A percentile compares a stretch with the other conserved stretches of the same genome.
Conservation (phyloP, 208 protist genomes). For the Acanthamoeba castellanii region DNA sequence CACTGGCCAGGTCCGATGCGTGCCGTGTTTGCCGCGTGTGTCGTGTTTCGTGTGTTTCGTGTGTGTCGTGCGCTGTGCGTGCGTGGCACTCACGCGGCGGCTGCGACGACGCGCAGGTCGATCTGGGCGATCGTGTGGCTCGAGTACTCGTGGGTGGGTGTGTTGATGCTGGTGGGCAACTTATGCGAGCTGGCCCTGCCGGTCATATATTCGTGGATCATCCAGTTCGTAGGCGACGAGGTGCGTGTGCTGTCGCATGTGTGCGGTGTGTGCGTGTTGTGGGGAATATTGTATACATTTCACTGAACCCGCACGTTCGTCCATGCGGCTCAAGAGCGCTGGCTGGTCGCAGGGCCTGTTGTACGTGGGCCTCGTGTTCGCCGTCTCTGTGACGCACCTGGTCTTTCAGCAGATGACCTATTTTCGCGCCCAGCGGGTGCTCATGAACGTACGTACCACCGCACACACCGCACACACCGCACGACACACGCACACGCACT, state of each 20-base stretch:
- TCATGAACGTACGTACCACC: not conserved
- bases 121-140: slow-evolving; percentile 14
- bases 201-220: not conserved
- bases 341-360: not conserved
- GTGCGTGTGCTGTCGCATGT: not conserved
- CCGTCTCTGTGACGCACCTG: not conserved
- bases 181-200: slow-evolving; percentile 4
- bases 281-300: not conserved
- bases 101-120: not conserved
- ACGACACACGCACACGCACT: not conserved
- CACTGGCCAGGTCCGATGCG: not conserved
- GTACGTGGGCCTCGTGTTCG: not conserved
- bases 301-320: not conserved
- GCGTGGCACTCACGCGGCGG: not conserved
- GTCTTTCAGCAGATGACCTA: not conserved
- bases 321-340: not conserved
- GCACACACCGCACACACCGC: not conserved
- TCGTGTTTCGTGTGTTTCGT: not conserved
- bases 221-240: not conserved
- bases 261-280: not conserved
- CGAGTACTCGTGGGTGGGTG: not conserved
- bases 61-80: not conserved
- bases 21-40: too few species aligned
- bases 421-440: not conserved
- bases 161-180: not conserved